phyloP scores from a whole-genome alignment of 805 yeast species.

The Brettanomyces bruxellensis region DNA sequence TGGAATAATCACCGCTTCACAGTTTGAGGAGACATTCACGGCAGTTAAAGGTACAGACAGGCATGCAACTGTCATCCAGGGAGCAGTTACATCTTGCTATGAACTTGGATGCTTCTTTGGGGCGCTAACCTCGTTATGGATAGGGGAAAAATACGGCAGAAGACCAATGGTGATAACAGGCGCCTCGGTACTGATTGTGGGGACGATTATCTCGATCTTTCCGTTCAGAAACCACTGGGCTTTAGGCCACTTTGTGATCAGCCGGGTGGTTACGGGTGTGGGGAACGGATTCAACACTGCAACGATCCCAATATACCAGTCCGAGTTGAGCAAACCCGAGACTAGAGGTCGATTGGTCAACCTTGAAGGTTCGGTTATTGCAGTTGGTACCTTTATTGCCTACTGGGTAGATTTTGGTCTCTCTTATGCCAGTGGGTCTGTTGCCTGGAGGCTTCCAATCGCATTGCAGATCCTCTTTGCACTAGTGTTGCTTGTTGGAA shows the following conservation, averaged over 20 bases:
- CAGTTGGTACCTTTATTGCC: slow-evolving; percentile 67
- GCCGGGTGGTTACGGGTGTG: slow-evolving; percentile 62
- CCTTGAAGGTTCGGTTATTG: slow-evolving; percentile 63
- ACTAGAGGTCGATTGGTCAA: slow-evolving; percentile 61
- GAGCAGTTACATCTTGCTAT: slow-evolving; percentile 62
- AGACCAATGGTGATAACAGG: slow-evolving; percentile 56
- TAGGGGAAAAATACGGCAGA: slow-evolving; percentile 61
- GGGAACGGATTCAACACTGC: slow-evolving; percentile 74
- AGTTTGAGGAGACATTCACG: slow-evolving; percentile 59
- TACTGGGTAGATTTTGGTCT: slow-evolving; percentile 71
- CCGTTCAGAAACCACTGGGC: slow-evolving; percentile 48
- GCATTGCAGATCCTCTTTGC: slow-evolving; percentile 63
- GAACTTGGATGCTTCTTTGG: slow-evolving; percentile 73
- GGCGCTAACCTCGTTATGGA: slow-evolving; percentile 50
- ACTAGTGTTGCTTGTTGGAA: slow-evolving; percentile 28
- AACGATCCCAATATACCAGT: slow-evolving; percentile 74
- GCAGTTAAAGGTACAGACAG: slow-evolving; percentile 28
- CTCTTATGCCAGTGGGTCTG: slow-evolving; percentile 41
- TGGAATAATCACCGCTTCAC: slow-evolving; percentile 48
- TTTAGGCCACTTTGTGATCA: slow-evolving; percentile 65
- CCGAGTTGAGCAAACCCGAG: slow-evolving; percentile 62
- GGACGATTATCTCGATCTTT: slow-evolving; percentile 48
- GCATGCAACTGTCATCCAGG: slow-evolving; percentile 56
- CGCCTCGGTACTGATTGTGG: slow-evolving; percentile 45
- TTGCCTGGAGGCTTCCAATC: slow-evolving; percentile 76